A percentile compares a stretch with the other conserved stretches of the same genome.
These are phyloP conservation scores for Torulaspora franciscae DNA, from an alignment of 805 yeast species.

Conservation along the genomic window DNA sequence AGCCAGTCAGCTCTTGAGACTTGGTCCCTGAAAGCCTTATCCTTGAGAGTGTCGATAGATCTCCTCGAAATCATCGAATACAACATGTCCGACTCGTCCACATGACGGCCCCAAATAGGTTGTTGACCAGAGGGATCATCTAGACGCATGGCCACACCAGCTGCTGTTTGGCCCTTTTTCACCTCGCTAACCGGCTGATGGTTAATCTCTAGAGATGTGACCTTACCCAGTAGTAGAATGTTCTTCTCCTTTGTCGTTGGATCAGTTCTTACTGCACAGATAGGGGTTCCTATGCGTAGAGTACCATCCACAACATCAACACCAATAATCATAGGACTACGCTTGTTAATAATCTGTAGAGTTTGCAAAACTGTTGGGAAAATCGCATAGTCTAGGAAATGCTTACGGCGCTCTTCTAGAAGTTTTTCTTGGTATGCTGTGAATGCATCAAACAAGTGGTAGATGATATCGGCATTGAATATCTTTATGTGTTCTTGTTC, in stretches of 20 bases:
- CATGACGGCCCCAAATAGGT: constrained; percentile 99
- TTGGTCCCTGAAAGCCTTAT: constrained; percentile 92
- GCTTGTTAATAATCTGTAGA: constrained; percentile 92
- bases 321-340: constrained; percentile 99
- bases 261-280: constrained; percentile 85
- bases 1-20: constrained; percentile 97
- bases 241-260: constrained; percentile 75
- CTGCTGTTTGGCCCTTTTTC: constrained; percentile 91
- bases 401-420: constrained; percentile 85
- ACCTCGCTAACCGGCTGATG: constrained; percentile 77
- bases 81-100: constrained; percentile 84
- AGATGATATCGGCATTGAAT: constrained; percentile 93
- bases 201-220: constrained; percentile 90
- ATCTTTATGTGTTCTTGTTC: constrained; percentile 86
- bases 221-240: constrained; percentile 73
- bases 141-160: constrained; percentile 98
- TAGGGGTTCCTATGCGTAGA: constrained; percentile 88
- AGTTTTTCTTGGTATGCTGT: constrained; percentile 86
- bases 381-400: constrained; percentile 79
- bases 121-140: constrained; percentile 89
- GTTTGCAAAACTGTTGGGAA: constrained; percentile 96
- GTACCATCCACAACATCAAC: constrained; percentile 94
- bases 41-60: constrained; percentile 95
- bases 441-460: constrained; percentile 92
- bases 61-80: constrained; percentile 87